Evolutionary conservation across 23 red algal species (phyloP), one percentile per base, ranked within the genome.

Genomic region (Chondrus crispus): DNA sequence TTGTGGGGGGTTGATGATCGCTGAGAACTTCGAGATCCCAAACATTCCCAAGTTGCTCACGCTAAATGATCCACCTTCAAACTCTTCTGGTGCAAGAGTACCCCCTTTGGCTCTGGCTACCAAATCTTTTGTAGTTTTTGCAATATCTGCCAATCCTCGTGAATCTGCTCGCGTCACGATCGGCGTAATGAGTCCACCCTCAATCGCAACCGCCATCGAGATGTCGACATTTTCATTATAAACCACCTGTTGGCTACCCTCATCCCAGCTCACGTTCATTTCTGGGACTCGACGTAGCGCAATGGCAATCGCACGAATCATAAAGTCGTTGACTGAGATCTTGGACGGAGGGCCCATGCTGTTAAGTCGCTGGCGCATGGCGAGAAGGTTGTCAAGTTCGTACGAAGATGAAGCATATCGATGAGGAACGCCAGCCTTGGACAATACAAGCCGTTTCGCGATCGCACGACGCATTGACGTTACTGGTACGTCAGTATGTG

Each of bases 1-100:
- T 48, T 98, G 96, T 11, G 96, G 96, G 30, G 96, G 96, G 70
- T 98, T 98, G 69, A 98, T 95, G 46, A 98, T 93, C 39, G 96
- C 96, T 18, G 89, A 85, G 57, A 98, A 98, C 12, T 68, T 58
- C 20, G 58, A 32, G 22, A 98, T 76, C 19, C 93, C 96, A 50
- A 98, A 93, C 96, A 95, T 95, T 45, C 96, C 96, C 40, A 98
- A 62, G 74, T 98, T 98, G 63, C 81, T 93, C 4, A 93, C 66
- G 50, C 86, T 91, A 87, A 98, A 98, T 7, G 83, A 89, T 20
- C 93, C 96, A n/a, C 96, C 96, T 71, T 93, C 72, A 83, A 80
- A 98, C 53, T 98, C 93, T 42, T 81, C 84, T 14, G 93, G 96
- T 47, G 86, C 75, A 8, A 98, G 85, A 10, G 79, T 85, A 38